A percentile compares a stretch with the other conserved stretches of the same genome.
These are phyloP conservation scores for Glycine tomentella DNA, from an alignment of 306 rosid genomes.

Conservation along the genomic window DNA sequence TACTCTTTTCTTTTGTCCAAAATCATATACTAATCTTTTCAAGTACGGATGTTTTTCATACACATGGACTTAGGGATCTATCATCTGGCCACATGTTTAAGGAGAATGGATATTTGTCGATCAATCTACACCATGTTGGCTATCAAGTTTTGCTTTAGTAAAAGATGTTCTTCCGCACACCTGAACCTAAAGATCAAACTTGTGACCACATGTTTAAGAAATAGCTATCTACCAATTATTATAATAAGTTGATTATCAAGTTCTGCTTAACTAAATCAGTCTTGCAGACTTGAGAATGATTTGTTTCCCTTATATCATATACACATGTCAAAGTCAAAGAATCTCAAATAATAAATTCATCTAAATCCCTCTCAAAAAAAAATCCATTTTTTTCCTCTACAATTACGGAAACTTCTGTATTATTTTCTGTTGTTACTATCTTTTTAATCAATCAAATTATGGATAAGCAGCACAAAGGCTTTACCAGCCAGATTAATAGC, in stretches of 20 bases:
- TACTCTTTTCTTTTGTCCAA: no score
- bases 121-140: no score
- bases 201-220: no score
- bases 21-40: no score
- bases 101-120: no score
- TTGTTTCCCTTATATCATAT: background rate
- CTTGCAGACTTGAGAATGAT: constrained; percentile 1
- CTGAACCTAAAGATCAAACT: no score
- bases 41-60: no score
- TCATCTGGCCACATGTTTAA: no score
- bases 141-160: no score
- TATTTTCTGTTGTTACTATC: background rate
- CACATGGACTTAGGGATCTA: no score
- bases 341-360: background rate
- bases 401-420: background rate
- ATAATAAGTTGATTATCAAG: background rate
- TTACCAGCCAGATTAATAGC: background rate
- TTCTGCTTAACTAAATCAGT: background rate
- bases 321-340: background rate
- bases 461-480: background rate
- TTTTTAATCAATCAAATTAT: background rate
- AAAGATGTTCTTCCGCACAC: no score
- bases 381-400: background rate
- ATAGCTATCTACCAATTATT: no score
- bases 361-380: background rate